Percentiles rank a stretch among this genome's conserved stretches.
These are phyloP conservation scores for Ettlia oleoabundans DNA, from an alignment of 139 green algal genomes.

Conservation along the genomic window DNA sequence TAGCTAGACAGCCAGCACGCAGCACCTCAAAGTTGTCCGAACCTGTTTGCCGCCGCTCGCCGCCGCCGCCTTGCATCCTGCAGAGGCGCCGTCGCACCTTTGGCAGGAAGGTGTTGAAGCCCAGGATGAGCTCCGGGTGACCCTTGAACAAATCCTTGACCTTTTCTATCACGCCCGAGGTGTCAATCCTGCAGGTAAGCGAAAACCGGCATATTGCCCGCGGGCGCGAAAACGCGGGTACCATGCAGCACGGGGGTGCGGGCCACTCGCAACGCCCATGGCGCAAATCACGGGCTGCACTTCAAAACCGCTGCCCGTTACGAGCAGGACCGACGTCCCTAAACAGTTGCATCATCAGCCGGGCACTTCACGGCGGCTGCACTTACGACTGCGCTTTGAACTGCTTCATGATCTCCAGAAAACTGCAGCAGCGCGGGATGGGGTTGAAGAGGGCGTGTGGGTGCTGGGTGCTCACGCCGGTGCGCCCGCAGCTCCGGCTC, in stretches of 20 bases:
- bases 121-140: conserved; percentile 95
- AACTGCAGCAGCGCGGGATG: conserved; percentile 69
- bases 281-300: not conserved
- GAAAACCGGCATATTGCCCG: not conserved
- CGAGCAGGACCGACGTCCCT: not conserved
- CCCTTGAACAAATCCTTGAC: conserved; percentile 97
- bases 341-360: not conserved
- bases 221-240: not conserved
- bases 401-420: conserved; percentile 99
- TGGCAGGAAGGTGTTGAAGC: conserved; percentile 99
- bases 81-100: conserved; percentile 71
- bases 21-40: not conserved
- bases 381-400: conserved; percentile 94
- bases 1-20: too few species aligned
- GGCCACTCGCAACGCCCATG: not conserved
- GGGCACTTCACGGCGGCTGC: not conserved
- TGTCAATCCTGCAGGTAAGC: conserved; percentile 91
- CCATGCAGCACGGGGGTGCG: not conserved
- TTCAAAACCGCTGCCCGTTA: not conserved
- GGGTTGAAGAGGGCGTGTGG: not conserved
- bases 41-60: not conserved
- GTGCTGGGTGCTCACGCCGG: too few species aligned
- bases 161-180: conserved; percentile 90
- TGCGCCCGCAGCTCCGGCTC: not conserved
- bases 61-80: not conserved